Base-by-base conservation (phyloP, 2,329 filamentous ascomycete genomes). In the Diaporthe sp. region DNA sequence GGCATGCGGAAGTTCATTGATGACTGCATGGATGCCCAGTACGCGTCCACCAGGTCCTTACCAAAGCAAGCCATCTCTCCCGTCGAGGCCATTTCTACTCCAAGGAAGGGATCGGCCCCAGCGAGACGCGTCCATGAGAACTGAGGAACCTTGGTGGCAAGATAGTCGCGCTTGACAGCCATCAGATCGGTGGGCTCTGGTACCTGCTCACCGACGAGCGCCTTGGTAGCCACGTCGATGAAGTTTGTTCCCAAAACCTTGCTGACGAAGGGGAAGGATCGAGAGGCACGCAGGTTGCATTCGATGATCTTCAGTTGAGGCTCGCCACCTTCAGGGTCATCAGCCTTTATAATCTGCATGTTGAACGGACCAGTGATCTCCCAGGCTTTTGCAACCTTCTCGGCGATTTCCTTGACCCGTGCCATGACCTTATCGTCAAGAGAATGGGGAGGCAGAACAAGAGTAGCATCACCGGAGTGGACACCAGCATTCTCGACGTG, bases 1-100 rank as follows among this genome's bases (percentile, higher is more conserved):
- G 97, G 97, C 81, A 98, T 91, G 79, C 96, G 95, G 94, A 98
- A 98, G 91, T 98, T 99, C 96, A 98, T 99, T 80, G 95, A 96
- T 28, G 95, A 97, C 86, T 99, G 97, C 76, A 98, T 89, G 25
- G 96, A 97, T 35, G 96, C 90, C 97, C 97, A 99, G 91, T 99
- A 99, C 71, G 97, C 97, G 84, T 99, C 97, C 67, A 98, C 90
- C 15, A 99, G 91, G 82, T 98, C 90, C 87, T 97, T 98, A 77
- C 97, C 97, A 86, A 99, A 99, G 88, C 97, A 98, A 78, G 97
- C 97, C 89, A 99, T 98, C 87, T 99, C 97, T 84, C 97, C 97
- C 25, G 97, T 99, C 78, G 93, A 95, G 58, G 95, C 89, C 97
- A 99, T 99, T 86, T 99, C 97, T 74, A 99, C 97, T 75, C 97